Conservation (phyloP, 1,284 basidiomycete species). For the Leccinum proliferum region DNA sequence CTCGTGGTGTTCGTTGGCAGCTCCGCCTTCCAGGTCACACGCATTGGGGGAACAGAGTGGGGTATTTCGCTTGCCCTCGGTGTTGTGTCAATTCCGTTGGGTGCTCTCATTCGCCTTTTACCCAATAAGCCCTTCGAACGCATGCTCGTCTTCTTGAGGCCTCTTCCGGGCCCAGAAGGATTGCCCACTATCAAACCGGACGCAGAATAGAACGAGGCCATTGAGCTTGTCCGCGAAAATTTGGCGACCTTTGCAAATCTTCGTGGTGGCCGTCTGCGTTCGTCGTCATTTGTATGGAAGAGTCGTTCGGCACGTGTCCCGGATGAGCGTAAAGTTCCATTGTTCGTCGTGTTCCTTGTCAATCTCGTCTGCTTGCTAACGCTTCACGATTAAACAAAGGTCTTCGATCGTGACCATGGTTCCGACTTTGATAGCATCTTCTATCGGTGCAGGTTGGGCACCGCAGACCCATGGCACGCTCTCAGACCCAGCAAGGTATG, state of each 20-base stretch:
- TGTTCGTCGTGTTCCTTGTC: slow-evolving; percentile 26
- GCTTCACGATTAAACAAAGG: slow-evolving; percentile 25
- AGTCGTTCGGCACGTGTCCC: slow-evolving; percentile 58
- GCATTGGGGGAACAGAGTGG: slow-evolving; percentile 83
- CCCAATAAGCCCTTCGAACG: slow-evolving; percentile 81
- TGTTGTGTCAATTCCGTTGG: slow-evolving; percentile 83
- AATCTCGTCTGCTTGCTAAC: slow-evolving; percentile 3
- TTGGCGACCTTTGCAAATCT: slow-evolving; percentile 76
- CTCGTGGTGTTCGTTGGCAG: slow-evolving; percentile 92
- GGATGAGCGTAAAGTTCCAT: slow-evolving; percentile 41
- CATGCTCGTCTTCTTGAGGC: slow-evolving; percentile 57
- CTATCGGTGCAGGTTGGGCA: slow-evolving; percentile 77
- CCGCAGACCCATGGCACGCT: slow-evolving; percentile 53
- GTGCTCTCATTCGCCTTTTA: slow-evolving; percentile 74
- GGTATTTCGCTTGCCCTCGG: slow-evolving; percentile 89
- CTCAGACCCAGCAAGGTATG: slow-evolving; percentile 68
- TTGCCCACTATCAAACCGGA: slow-evolving; percentile 64
- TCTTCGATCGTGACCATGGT: slow-evolving; percentile 83
- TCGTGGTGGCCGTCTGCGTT: slow-evolving; percentile 80
- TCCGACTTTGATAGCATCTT: slow-evolving; percentile 79
- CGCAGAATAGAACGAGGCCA: slow-evolving; percentile 69
- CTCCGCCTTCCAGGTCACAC: slow-evolving; percentile 87
- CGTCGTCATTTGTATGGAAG: slow-evolving; percentile 79
- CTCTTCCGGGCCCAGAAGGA: slow-evolving; percentile 66
- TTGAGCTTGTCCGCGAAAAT: slow-evolving; percentile 80